Evolutionary conservation across 2,329 filamentous ascomycete genomes (phyloP).

Genomic region (Incumbomyces delicatus): DNA sequence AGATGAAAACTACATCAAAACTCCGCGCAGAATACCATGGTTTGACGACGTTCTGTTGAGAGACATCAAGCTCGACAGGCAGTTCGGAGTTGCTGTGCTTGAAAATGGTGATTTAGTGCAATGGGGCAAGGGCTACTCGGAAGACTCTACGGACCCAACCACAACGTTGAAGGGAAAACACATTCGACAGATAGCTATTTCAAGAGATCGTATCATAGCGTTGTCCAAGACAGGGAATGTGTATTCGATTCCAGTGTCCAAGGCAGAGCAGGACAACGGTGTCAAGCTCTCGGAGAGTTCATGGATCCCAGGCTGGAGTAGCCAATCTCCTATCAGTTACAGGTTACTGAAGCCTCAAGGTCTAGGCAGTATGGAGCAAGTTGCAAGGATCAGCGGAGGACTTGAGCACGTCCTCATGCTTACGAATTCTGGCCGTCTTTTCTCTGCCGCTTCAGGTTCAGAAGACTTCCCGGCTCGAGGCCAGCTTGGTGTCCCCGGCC

Average conservation of each 20-base stretch:
- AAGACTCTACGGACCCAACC: constrained; percentile 52
- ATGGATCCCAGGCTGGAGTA: constrained; percentile 68
- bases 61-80: constrained; percentile 74
- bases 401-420: constrained; percentile 79
- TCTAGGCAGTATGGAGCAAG: constrained; percentile 59
- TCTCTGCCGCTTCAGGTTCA: constrained; percentile 73
- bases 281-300: constrained; percentile 54
- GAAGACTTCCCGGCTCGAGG: constrained; percentile 70
- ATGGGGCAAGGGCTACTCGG: constrained; percentile 74
- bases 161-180: constrained; percentile 74
- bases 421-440: constrained; percentile 75
- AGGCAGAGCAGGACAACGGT: constrained; percentile 57
- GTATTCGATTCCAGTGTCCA: constrained; percentile 73
- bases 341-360: constrained; percentile 58
- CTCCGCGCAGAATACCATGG: constrained; percentile 64
- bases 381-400: constrained; percentile 66
- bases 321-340: constrained; percentile 54
- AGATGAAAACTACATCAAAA: constrained; percentile 67
- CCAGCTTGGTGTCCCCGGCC: constrained; percentile 75
- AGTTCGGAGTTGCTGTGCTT: constrained; percentile 75
- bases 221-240: constrained; percentile 65
- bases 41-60: constrained; percentile 78
- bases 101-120: constrained; percentile 84
- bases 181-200: constrained; percentile 64
- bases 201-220: constrained; percentile 72